These are phyloP conservation scores for Kodamaea derodonti DNA, from an alignment of 1,139 yeast genomes.

Conservation along the genomic window DNA sequence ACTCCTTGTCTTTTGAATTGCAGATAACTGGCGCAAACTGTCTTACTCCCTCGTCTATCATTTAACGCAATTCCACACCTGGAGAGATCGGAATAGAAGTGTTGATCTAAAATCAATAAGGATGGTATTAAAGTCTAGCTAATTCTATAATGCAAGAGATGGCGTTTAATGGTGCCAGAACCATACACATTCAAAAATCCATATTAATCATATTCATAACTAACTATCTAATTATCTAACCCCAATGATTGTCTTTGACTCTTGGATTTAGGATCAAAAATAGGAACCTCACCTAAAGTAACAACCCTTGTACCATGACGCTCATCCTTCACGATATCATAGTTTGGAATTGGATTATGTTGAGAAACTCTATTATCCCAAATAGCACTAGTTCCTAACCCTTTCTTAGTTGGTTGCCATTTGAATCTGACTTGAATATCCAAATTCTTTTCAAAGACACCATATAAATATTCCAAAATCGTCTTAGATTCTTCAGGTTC, in stretches of 20 bases:
- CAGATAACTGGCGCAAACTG: too few species aligned
- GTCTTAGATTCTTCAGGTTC: conserved; percentile 35
- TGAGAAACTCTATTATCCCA: conserved; percentile 22
- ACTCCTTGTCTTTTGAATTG: too few species aligned
- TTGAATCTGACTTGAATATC: conserved; percentile 45
- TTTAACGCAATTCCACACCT: too few species aligned
- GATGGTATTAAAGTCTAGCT: too few species aligned
- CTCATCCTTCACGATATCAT: conserved; percentile 41
- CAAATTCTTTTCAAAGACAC: conserved; percentile 39
- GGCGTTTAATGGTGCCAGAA: too few species aligned
- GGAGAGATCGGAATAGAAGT: too few species aligned
- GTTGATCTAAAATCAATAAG: too few species aligned
- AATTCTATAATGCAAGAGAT: too few species aligned
- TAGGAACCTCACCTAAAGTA: conserved; percentile 53
- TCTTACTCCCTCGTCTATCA: too few species aligned
- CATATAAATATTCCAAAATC: conserved; percentile 37
- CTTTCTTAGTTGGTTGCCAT: conserved; percentile 36
- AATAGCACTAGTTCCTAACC: conserved; percentile 19
- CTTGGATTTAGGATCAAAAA: conserved; percentile 46
- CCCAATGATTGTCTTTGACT: conserved; percentile 56
- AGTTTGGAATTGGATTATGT: conserved; percentile 44
- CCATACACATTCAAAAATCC: too few species aligned
- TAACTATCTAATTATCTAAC: too few species aligned
- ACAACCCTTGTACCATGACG: conserved; percentile 61
- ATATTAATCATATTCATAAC: too few species aligned